Base-by-base conservation (phyloP, 495 filamentous ascomycete genomes). In the Penicillium pancosmium region DNA sequence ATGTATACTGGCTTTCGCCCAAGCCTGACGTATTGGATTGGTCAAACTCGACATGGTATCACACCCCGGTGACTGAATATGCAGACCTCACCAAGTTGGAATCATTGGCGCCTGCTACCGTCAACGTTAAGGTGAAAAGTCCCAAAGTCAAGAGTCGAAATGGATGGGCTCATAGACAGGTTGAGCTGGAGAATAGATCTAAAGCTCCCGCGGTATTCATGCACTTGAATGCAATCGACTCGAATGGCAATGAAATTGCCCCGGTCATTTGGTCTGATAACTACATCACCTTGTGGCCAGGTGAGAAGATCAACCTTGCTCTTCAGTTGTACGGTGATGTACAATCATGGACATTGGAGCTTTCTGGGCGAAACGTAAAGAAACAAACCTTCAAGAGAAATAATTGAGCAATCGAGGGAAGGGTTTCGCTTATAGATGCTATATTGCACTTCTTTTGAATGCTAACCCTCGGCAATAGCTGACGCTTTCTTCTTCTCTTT, bases 251-350 rank as follows among this genome's bases (percentile, higher is more conserved):
- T 0, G 79, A 85, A 43, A 68, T 86, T 0, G 51, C 78, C 15
- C 83, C 83, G 3, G 69, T 85, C 6, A 77, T 72, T 35, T 88
- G 83, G 82, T 81, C 79, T 0, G 84, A 87, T 59, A 88, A 88
- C 50, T 88, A 88, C 57, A 70, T 88, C 13, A 86, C 85, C 1
- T 66, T 89, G 11, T 86, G 80, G 71, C 84, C 85, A 5, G 61
- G 71, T 13, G 86, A 89, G 68, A 80, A 72, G 52, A 19, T 85
- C 0, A 50, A 27, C 0, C 2, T 79, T 33, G 62, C 43, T 8
- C 73, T 76, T 35, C n/a, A 36, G 7, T 66, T 68, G 16, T 31
- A 66, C 18, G 60, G 60, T 1, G 47, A 66, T 25, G 5, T 70
- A 2, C 27, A 54, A 4, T 2, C 44, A 3, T 43, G 21, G 13